phyloP scores from a whole-genome alignment of 1,139 yeast species.

The Kodamaea arcana region DNA sequence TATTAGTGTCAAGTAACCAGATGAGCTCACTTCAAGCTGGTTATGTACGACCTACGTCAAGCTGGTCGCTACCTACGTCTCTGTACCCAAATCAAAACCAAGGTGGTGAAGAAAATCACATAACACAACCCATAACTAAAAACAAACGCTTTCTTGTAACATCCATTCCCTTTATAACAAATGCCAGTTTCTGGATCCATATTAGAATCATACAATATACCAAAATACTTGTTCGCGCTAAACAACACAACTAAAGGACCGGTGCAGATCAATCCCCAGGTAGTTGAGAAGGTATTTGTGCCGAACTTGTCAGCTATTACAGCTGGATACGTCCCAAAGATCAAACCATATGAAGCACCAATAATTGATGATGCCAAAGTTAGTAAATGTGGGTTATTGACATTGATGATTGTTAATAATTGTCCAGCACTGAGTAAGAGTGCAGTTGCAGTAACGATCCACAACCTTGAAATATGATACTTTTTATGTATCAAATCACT shows the following conservation, averaged over 20 bases:
- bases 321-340: conserved; percentile 45
- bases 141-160: conserved; percentile 34
- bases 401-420: conserved; percentile 25
- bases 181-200: conserved; percentile 28
- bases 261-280: conserved; percentile 45
- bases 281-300: conserved; percentile 37
- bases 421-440: conserved; percentile 30
- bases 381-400: conserved; percentile 23
- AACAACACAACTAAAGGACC: conserved; percentile 38
- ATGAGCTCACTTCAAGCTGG: background rate
- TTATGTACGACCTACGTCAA: no score
- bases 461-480: conserved; percentile 34
- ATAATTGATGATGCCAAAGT: conserved; percentile 30
- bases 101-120: conserved; percentile 18
- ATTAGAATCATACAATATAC: conserved; percentile 34
- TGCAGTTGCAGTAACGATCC: conserved; percentile 34
- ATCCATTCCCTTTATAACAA: conserved; percentile 35
- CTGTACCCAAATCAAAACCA: conserved; percentile 25
- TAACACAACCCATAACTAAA: conserved; percentile 25
- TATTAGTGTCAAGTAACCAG: no score
- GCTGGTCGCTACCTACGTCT: conserved; percentile 15
- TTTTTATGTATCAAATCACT: conserved; percentile 36
- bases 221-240: conserved; percentile 38
- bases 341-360: conserved; percentile 40
- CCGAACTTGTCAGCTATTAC: conserved; percentile 45